Conservation (phyloP, 75 land plant genomes). For the Ceratopteris richardii region DNA sequence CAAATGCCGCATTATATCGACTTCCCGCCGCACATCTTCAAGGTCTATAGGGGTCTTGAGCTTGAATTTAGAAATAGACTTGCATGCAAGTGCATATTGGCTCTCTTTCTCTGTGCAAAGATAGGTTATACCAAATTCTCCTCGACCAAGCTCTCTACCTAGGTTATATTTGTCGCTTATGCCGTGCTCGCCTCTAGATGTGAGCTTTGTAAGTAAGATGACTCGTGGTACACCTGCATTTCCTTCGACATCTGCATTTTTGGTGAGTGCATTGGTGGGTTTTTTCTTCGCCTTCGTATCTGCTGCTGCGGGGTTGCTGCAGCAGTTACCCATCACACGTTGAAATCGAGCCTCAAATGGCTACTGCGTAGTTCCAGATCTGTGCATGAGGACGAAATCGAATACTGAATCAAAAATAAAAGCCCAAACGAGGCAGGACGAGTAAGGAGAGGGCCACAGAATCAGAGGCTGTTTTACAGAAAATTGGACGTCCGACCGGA, state of each 20-base stretch:
- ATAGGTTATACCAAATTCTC: slow-evolving; percentile 53
- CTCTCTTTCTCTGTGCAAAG: slow-evolving; percentile 22
- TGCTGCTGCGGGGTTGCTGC: too few species aligned
- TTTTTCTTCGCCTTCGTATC: too few species aligned
- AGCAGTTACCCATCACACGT: too few species aligned
- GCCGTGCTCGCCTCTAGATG: slow-evolving; percentile 5
- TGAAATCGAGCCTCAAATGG: too few species aligned
- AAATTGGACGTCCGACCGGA: too few species aligned
- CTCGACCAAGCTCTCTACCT: slow-evolving; percentile 48
- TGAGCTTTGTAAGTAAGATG: not conserved
- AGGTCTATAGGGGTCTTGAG: slow-evolving; percentile 39
- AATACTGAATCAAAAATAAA: too few species aligned
- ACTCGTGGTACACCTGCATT: not conserved
- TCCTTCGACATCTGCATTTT: not conserved
- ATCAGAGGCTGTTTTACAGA: too few species aligned
- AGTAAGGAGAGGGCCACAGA: too few species aligned
- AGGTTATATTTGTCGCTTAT: slow-evolving; percentile 20
- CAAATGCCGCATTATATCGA: slow-evolving; percentile 54
- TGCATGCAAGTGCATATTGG: slow-evolving; percentile 40
- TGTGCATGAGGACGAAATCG: too few species aligned
- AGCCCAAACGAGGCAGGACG: too few species aligned
- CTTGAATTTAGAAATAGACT: slow-evolving; percentile 49
- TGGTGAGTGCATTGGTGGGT: too few species aligned
- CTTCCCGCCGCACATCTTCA: slow-evolving; percentile 59
- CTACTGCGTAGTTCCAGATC: too few species aligned